phyloP scores from a whole-genome alignment of 2,329 filamentous ascomycete species.

The Colletotrichum sp. region DNA sequence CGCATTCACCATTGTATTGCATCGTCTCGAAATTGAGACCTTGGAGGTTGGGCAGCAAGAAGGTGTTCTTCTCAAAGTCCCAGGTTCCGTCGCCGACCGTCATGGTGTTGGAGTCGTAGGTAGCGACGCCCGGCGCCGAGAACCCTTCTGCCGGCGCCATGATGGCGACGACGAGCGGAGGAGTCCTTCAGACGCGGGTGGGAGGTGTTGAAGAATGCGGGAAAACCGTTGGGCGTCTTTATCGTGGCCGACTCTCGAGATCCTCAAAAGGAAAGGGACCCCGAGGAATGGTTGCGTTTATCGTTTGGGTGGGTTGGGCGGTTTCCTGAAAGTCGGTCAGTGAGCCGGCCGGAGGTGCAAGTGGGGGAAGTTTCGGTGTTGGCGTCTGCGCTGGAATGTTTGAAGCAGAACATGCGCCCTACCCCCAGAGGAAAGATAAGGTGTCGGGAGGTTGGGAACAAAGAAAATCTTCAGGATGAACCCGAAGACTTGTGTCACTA shows the following conservation, averaged over 20 bases:
- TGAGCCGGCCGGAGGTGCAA: conserved; percentile 4
- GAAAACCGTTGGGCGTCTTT: neutral
- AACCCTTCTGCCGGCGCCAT: conserved; percentile 68
- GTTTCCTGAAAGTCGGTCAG: conserved; percentile 5
- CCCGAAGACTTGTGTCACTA: conserved; percentile 1
- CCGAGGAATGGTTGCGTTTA: conserved; percentile 1
- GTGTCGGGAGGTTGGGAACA: neutral
- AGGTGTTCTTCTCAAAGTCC: conserved; percentile 79
- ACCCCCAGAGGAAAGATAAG: neutral
- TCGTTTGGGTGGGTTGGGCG: neutral
- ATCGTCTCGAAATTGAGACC: conserved; percentile 82
- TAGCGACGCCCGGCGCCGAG: conserved; percentile 74
- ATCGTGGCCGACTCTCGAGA: neutral
- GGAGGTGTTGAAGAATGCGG: neutral
- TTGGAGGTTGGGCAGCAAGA: conserved; percentile 78
- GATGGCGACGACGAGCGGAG: conserved; percentile 44
- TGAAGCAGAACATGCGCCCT: neutral
- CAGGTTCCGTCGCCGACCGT: conserved; percentile 83
- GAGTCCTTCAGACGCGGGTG: conserved; percentile 10
- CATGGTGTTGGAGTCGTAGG: conserved; percentile 77
- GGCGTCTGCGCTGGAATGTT: neutral
- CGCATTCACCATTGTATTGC: conserved; percentile 76
- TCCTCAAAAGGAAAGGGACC: neutral
- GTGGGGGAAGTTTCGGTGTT: conserved; percentile 1
- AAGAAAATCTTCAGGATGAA: neutral